Conservation (phyloP, 495 filamentous ascomycete species). For the Penicillium manginii region DNA sequence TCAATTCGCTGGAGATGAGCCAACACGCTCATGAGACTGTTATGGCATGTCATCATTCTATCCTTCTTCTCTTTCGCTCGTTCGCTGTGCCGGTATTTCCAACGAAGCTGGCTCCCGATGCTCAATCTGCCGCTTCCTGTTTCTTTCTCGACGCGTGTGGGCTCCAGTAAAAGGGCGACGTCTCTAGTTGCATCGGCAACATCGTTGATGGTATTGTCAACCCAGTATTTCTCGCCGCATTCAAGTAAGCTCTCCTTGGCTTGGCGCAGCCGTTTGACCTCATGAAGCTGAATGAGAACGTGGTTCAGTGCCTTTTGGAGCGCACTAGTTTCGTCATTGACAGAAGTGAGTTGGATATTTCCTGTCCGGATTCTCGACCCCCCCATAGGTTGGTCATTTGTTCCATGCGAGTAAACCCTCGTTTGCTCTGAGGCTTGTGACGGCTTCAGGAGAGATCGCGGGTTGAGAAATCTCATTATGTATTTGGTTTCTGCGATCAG, state of each 20-base stretch:
- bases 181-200: slow-evolving; percentile 24
- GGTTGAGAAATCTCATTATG: too few species aligned
- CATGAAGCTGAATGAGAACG: slow-evolving; percentile 24
- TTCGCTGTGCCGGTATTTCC: slow-evolving; percentile 30
- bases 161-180: slow-evolving; percentile 26
- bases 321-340: slow-evolving; percentile 28
- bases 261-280: slow-evolving; percentile 26
- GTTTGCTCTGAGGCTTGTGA: too few species aligned
- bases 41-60: slow-evolving; percentile 27
- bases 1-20: slow-evolving; percentile 24
- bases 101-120: slow-evolving; percentile 25
- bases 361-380: neutral
- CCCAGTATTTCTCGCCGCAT: slow-evolving; percentile 24
- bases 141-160: slow-evolving; percentile 19
- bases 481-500: too few species aligned
- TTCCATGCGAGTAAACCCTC: too few species aligned
- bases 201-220: slow-evolving; percentile 27
- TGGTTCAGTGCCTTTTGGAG: slow-evolving; percentile 28
- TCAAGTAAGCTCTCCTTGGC: slow-evolving; percentile 19
- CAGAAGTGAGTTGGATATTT: slow-evolving; percentile 8
- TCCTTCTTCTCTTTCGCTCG: slow-evolving; percentile 26
- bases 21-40: slow-evolving; percentile 27
- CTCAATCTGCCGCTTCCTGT: slow-evolving; percentile 18
- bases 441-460: too few species aligned
- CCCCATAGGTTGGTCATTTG: too few species aligned